Evolutionary conservation across 108 stramenopile species (phyloP).

Genomic region (Skeletonema menzelii): DNA sequence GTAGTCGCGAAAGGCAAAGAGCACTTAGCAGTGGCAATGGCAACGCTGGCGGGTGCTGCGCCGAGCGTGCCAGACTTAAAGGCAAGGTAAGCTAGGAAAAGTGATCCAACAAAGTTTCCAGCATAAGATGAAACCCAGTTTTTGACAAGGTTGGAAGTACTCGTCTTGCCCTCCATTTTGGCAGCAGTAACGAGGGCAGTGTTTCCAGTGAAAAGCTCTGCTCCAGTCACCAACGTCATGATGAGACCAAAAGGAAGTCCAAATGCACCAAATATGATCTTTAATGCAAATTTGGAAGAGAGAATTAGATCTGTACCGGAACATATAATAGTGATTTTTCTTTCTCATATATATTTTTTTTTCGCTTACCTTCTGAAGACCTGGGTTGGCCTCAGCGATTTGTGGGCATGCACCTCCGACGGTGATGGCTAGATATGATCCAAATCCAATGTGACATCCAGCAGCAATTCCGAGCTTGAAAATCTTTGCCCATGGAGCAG

Average conservation of each 20-base stretch:
- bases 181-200: constrained; percentile 83
- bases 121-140: constrained; percentile 76
- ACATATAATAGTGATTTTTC: neutral
- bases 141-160: constrained; percentile 57
- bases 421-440: constrained; percentile 82
- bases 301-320: neutral
- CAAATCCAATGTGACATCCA: constrained; percentile 88
- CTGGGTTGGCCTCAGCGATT: constrained; percentile 84
- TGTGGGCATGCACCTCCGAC: constrained; percentile 86
- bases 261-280: constrained; percentile 84
- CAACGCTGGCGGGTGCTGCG: constrained; percentile 64
- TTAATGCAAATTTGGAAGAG: neutral
- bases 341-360: constrained; percentile 1
- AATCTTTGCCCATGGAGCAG: constrained; percentile 65
- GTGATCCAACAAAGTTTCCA: constrained; percentile 89
- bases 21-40: constrained; percentile 84
- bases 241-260: constrained; percentile 89
- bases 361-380: constrained; percentile 74
- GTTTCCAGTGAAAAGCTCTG: constrained; percentile 78
- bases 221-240: constrained; percentile 76
- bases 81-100: constrained; percentile 79
- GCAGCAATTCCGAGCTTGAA: constrained; percentile 85
- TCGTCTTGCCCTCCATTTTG: constrained; percentile 72
- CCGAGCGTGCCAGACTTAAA: constrained; percentile 77
- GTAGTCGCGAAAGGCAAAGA: constrained; percentile 77